Conservation (phyloP, 2,329 filamentous ascomycete species). For the Trichoderma koningii region DNA sequence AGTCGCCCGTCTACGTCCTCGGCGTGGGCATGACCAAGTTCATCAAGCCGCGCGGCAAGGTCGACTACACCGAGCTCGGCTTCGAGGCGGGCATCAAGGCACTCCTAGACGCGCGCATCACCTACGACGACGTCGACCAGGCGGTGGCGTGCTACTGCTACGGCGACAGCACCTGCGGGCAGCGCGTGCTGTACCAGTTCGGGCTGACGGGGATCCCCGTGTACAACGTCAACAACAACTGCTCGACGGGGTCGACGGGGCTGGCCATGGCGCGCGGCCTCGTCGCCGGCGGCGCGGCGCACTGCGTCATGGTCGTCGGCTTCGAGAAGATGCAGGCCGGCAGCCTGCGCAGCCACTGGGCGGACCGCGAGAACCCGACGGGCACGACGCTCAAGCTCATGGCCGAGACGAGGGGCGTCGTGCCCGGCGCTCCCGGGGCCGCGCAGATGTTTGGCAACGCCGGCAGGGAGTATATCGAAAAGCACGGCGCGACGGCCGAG, state of each 20-base stretch:
- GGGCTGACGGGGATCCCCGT: slow-evolving; percentile 96
- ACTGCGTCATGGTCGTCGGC: slow-evolving; percentile 88
- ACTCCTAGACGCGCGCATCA: slow-evolving; percentile 83
- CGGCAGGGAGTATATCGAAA: slow-evolving; percentile 91
- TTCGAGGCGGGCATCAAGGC: slow-evolving; percentile 92
- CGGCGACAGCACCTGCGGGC: slow-evolving; percentile 90
- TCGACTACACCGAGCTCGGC: slow-evolving; percentile 92
- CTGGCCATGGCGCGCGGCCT: slow-evolving; percentile 80
- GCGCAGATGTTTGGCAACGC: slow-evolving; percentile 97
- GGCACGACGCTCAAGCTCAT: slow-evolving; percentile 76
- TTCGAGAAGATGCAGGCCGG: slow-evolving; percentile 99
- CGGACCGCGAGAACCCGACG: slow-evolving; percentile 80
- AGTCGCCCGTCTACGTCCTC: slow-evolving; percentile 74
- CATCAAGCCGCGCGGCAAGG: slow-evolving; percentile 92
- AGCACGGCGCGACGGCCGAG: slow-evolving; percentile 78
- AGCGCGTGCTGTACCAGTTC: slow-evolving; percentile 98
- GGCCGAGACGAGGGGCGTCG: slow-evolving; percentile 76
- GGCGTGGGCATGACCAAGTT: slow-evolving; percentile 99
- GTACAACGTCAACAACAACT: slow-evolving; percentile 99
- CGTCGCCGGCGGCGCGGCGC: slow-evolving; percentile 76
- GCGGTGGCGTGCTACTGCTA: slow-evolving; percentile 98
- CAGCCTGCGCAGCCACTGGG: slow-evolving; percentile 79
- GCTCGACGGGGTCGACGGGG: slow-evolving; percentile 91
- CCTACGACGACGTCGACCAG: slow-evolving; percentile 94
- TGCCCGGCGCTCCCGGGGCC: slow-evolving; percentile 73